Evolutionary conservation across 495 filamentous ascomycete species (phyloP), one percentile per base, ranked within the genome.

Genomic region (Emericellopsis terricola): DNA sequence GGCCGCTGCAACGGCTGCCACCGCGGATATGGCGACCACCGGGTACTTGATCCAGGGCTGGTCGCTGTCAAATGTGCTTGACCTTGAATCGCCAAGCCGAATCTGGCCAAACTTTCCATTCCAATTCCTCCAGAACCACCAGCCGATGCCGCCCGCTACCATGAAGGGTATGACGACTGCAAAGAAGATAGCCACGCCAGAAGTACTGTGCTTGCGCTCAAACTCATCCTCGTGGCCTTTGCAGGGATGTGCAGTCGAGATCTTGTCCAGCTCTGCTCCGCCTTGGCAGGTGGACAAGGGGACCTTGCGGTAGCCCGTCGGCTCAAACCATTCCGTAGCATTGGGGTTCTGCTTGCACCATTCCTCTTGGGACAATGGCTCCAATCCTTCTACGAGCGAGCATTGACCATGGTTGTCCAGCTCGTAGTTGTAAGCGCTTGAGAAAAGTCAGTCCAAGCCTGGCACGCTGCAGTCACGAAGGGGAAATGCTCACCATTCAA

Each of bases 341-440:
- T 74, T 62, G 2, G 75, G 70, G 42, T 94, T 60, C 4, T 73
- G 60, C 13, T 53, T 48, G 57, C 89, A 99, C 28, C 64, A 61
- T 37, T 61, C 58, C 30, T 50, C 40, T 34, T 76, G 72, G 46
- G 87, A 68, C n/a, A 73, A 64, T 15, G 74, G 70, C 7, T 54
- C 15, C 29, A 83, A 65, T 17, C 84, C 86, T 0, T 59, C 43
- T 19, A 94, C 79, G 23, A 89, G 73, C 4, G 44, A 42, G 54
- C 91, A 99, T 39, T 71, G 71, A 28, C 75, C 76, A 48, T 84
- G 79, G 21, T 47, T 65, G 51, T 76, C 66, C 27, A 75, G 68
- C 50, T 94, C 70, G 52, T 69, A 99, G 56, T 99, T 99, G 64
- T 79, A 99, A 51, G 94, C 87, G 59, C 85, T 94, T 31, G 36